A percentile compares a stretch with the other conserved stretches of the same genome.
Evolutionary conservation across 768 basidiomycete genomes (phyloP).

Genomic region (Rhodotorula kratochvilovae): DNA sequence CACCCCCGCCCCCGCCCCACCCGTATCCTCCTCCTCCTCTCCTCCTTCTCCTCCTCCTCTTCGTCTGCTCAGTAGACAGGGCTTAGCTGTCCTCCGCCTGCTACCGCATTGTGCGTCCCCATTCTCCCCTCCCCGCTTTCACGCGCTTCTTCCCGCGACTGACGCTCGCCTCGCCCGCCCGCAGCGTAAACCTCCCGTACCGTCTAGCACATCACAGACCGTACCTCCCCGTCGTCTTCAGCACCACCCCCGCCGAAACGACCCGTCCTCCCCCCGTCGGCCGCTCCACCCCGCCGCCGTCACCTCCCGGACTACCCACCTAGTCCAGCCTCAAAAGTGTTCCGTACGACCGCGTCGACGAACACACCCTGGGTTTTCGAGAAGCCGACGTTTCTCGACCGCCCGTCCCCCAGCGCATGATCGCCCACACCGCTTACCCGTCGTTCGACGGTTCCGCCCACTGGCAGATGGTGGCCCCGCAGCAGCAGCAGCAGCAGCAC

Average conservation of each 20-base stretch:
- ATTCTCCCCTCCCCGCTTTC: not conserved
- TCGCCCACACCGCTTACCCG: constrained; percentile 25
- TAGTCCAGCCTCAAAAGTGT: constrained; percentile 16
- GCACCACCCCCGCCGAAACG: not conserved
- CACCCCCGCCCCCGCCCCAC: not conserved
- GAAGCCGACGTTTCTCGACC: constrained; percentile 30
- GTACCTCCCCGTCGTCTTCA: not conserved
- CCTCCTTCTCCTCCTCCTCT: not conserved
- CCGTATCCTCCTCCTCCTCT: not conserved
- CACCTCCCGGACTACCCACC: not conserved
- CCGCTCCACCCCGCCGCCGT: not conserved
- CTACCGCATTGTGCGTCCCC: constrained; percentile 15
- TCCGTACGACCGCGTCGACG: not conserved
- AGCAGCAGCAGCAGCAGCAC: constrained; percentile 5
- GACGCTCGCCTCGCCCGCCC: not conserved
- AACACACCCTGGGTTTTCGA: constrained; percentile 28
- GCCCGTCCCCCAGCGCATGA: constrained; percentile 19
- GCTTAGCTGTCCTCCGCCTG: constrained; percentile 32
- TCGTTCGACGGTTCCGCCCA: constrained; percentile 25
- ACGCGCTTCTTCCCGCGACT: not conserved
- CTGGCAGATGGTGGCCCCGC: constrained; percentile 27
- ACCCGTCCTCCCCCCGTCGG: too few species aligned
- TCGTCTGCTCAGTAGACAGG: constrained; percentile 15
- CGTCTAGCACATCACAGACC: too few species aligned
- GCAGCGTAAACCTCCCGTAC: constrained; percentile 19